These are phyloP conservation scores for Zymoseptoria tritici DNA, from an alignment of 2,329 filamentous ascomycete species.

Conservation along the genomic window DNA sequence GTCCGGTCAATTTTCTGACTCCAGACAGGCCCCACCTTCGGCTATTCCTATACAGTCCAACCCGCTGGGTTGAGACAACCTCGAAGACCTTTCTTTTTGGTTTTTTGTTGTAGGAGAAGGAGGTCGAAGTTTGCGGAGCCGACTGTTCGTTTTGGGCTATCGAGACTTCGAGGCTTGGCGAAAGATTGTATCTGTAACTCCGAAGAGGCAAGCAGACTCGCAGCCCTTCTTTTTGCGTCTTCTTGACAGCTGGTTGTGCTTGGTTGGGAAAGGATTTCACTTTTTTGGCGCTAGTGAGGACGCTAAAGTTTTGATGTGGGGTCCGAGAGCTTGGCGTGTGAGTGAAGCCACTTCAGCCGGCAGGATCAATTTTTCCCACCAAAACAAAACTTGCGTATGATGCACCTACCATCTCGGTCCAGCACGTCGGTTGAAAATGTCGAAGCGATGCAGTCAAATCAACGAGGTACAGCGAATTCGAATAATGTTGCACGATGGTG, in stretches of 20 bases:
- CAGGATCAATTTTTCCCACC: too few species aligned
- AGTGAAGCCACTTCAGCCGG: too few species aligned
- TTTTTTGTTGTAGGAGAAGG: neutral
- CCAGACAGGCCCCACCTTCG: constrained; percentile 14
- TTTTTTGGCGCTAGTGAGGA: neutral
- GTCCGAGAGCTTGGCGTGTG: too few species aligned
- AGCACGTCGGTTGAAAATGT: too few species aligned
- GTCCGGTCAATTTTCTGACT: too few species aligned
- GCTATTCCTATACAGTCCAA: constrained; percentile 16
- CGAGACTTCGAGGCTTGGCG: neutral
- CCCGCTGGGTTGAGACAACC: neutral
- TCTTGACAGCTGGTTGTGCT: neutral
- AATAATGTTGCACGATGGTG: too few species aligned
- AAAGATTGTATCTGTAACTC: neutral
- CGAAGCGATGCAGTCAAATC: too few species aligned
- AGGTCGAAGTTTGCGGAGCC: neutral
- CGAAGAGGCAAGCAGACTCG: neutral
- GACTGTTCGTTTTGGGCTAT: neutral
- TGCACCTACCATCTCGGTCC: too few species aligned
- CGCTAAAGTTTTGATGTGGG: too few species aligned
- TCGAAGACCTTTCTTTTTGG: neutral
- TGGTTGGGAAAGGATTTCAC: neutral
- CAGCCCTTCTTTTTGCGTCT: neutral
- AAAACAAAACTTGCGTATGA: too few species aligned
- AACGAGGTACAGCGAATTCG: too few species aligned